Percentiles rank a stretch among this genome's conserved stretches.
These are phyloP conservation scores for Gonapodya sp. DNA, from an alignment of 192 early-diverging fungal species.

Conservation along the genomic window DNA sequence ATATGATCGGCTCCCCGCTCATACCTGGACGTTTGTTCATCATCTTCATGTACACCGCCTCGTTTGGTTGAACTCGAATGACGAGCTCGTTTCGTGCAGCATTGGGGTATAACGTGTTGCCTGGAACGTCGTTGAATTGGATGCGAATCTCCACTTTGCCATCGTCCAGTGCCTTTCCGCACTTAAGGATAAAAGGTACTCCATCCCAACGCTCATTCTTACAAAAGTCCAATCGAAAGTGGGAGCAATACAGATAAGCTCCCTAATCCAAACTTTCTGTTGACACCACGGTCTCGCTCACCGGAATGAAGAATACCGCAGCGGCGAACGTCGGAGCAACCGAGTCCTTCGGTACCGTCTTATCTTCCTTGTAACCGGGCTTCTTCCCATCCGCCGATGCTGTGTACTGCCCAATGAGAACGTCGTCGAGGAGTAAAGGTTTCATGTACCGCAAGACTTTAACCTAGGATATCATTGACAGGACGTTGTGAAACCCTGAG, in stretches of 20 bases:
- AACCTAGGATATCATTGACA: background rate
- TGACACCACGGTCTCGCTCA: background rate
- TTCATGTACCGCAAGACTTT: background rate
- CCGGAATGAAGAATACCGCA: constrained; percentile 13
- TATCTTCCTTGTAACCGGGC: constrained; percentile 24
- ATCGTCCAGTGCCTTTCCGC: constrained; percentile 49
- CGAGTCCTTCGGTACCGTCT: constrained; percentile 25
- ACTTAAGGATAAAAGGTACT: constrained; percentile 5
- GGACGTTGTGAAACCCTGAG: background rate
- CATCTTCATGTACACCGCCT: constrained; percentile 24
- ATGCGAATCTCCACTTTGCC: constrained; percentile 91
- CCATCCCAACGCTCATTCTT: background rate
- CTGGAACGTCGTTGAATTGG: constrained; percentile 88
- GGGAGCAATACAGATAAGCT: background rate
- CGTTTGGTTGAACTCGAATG: constrained; percentile 85
- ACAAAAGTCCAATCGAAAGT: background rate
- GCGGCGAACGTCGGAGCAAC: constrained; percentile 21
- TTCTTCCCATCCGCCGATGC: constrained; percentile 15
- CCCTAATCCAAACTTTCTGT: background rate
- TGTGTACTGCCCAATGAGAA: constrained; percentile 21
- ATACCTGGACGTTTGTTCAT: background rate
- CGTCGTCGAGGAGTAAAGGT: constrained; percentile 13
- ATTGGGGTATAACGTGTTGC: constrained; percentile 58
- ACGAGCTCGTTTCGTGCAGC: constrained; percentile 91
- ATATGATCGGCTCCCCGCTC: constrained; percentile 68